These are phyloP conservation scores for Cutaneotrichosporon cyanovorans DNA, from an alignment of 1,284 basidiomycete species.

Conservation along the genomic window DNA sequence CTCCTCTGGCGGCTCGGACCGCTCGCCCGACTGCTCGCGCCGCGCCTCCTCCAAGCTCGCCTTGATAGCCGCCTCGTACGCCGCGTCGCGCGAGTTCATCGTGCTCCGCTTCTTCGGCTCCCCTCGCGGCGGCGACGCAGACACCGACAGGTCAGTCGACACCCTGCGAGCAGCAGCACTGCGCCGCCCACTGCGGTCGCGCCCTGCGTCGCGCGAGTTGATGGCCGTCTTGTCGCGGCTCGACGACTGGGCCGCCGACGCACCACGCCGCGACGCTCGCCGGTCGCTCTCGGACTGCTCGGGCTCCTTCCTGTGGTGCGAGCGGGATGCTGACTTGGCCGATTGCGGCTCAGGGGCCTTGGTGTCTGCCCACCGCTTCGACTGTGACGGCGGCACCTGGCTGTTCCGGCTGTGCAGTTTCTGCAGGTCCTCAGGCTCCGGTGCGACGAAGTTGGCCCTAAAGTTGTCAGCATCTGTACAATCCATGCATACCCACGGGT, in stretches of 20 bases:
- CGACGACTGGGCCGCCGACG: not conserved
- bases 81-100: conserved; percentile 94
- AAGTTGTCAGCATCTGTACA: conserved; percentile 9
- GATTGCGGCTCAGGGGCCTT: conserved; percentile 11
- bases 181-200: conserved; percentile 7
- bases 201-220: conserved; percentile 8
- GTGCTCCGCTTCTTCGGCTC: conserved; percentile 74
- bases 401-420: conserved; percentile 28
- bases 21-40: conserved; percentile 21
- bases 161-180: conserved; percentile 5
- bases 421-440: conserved; percentile 35
- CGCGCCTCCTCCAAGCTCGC: conserved; percentile 51
- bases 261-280: conserved; percentile 1
- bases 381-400: conserved; percentile 41
- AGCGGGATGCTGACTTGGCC: conserved; percentile 23
- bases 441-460: conserved; percentile 33
- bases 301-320: conserved; percentile 27
- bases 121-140: conserved; percentile 10
- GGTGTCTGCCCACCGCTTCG: conserved; percentile 40
- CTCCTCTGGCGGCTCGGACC: conserved; percentile 18
- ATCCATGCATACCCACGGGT: conserved; percentile 25
- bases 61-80: conserved; percentile 73
- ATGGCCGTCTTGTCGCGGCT: conserved; percentile 2
- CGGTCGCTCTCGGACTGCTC: conserved; percentile 6
- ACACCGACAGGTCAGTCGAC: conserved; percentile 16